Percentiles rank a stretch among this genome's conserved stretches.
phyloP scores from a whole-genome alignment of 192 early-diverging fungal species.

The Piromyces finnis region DNA sequence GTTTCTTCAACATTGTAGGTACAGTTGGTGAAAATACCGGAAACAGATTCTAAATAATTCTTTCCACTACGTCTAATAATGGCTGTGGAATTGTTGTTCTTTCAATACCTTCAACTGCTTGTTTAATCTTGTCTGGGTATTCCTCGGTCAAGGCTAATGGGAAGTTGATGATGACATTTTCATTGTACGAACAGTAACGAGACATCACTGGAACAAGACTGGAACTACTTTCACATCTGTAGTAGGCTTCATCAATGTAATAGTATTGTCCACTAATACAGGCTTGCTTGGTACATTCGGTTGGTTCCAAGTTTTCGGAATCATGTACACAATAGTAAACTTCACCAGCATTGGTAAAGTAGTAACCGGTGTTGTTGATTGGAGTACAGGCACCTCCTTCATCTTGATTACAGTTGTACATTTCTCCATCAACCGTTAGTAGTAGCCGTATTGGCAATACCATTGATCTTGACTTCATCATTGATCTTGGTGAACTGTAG shows the following conservation, averaged over 20 bases:
- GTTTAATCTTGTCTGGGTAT: not conserved
- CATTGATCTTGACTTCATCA: not conserved
- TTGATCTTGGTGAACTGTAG: not conserved
- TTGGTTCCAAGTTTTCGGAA: not conserved
- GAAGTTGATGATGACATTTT: not conserved
- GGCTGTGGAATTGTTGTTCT: not conserved
- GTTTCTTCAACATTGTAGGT: not conserved
- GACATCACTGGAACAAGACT: not conserved
- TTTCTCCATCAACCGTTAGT: not conserved
- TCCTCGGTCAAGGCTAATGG: not conserved
- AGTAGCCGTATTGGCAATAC: not conserved
- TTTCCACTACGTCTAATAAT: not conserved
- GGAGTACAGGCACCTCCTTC: not conserved
- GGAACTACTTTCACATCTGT: not conserved
- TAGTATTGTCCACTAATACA: not conserved
- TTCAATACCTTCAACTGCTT: not conserved
- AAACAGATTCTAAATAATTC: not conserved
- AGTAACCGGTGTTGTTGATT: not conserved
- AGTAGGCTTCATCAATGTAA: not conserved
- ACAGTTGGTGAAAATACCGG: not conserved
- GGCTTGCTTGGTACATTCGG: not conserved
- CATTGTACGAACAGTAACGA: not conserved
- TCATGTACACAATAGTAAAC: not conserved
- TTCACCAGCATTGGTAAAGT: not conserved
- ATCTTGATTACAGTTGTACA: not conserved